phyloP scores from a whole-genome alignment of 768 basidiomycete species.

The Collybiopsis luxurians region DNA sequence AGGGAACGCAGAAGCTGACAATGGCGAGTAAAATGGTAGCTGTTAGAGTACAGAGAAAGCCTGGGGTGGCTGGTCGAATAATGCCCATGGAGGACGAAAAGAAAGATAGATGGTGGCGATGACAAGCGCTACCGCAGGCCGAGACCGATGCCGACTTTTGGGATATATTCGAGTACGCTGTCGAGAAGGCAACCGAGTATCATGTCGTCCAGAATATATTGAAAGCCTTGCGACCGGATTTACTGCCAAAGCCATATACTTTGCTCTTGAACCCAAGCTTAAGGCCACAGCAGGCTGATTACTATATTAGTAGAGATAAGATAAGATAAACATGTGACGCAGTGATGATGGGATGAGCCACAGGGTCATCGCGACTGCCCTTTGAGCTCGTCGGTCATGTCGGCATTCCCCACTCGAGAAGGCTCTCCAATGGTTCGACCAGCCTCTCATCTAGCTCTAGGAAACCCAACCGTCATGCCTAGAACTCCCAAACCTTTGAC shows the following conservation, averaged over 20 bases:
- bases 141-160: background rate
- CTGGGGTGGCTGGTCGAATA: constrained; percentile 86
- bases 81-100: constrained; percentile 42
- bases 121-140: background rate
- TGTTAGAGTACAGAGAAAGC: constrained; percentile 77
- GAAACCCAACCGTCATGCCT: constrained; percentile 5
- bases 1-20: constrained; percentile 89
- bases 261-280: too few species aligned
- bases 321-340: too few species aligned
- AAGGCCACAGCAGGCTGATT: too few species aligned
- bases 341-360: too few species aligned
- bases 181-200: too few species aligned
- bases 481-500: constrained; percentile 32
- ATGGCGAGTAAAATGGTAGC: constrained; percentile 79
- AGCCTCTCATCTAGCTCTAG: constrained; percentile 5
- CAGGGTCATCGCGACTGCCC: too few species aligned
- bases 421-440: constrained; percentile 7
- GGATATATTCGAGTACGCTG: too few species aligned
- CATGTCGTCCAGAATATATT: too few species aligned
- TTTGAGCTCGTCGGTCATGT: background rate
- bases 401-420: constrained; percentile 5
- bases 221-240: too few species aligned
- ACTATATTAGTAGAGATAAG: too few species aligned
- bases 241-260: too few species aligned
- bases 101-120: background rate